Percentiles rank a stretch among this genome's conserved stretches.
Conservation (phyloP, 306 rosid species). For the Trichosanthes truncata region DNA sequence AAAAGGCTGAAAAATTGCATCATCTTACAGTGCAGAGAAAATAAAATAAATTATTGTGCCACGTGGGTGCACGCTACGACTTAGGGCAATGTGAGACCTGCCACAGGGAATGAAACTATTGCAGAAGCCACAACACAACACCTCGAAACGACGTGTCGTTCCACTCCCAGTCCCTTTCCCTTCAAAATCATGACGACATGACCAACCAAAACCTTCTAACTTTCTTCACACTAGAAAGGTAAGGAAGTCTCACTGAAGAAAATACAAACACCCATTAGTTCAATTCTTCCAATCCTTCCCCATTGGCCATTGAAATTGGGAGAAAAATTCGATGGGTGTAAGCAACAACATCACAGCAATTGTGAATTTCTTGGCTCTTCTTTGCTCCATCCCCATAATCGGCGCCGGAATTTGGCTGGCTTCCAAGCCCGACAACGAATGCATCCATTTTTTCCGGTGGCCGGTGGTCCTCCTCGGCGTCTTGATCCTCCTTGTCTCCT, state of each 20-base stretch:
- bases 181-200: background rate
- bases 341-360: conserved; percentile 78
- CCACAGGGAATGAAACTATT: background rate
- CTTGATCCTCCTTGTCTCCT: conserved; percentile 55
- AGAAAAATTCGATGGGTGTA: conserved; percentile 33
- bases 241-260: background rate
- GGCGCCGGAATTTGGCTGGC: conserved; percentile 91
- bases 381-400: conserved; percentile 66
- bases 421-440: conserved; percentile 70
- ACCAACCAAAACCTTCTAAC: background rate
- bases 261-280: background rate
- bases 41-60: background rate
- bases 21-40: too few species aligned
- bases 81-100: too few species aligned
- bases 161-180: background rate
- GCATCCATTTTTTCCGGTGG: conserved; percentile 68
- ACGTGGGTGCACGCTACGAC: background rate
- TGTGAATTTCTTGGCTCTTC: conserved; percentile 56
- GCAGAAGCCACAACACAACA: background rate
- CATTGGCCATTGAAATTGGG: background rate
- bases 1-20: too few species aligned
- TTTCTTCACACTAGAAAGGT: background rate
- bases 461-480: conserved; percentile 59
- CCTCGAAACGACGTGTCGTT: conserved; percentile 3
- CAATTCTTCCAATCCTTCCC: background rate